A percentile compares a stretch with the other conserved stretches of the same genome.
Conservation (phyloP, 768 basidiomycete genomes). For the Hygrophoropsis aurantiaca region DNA sequence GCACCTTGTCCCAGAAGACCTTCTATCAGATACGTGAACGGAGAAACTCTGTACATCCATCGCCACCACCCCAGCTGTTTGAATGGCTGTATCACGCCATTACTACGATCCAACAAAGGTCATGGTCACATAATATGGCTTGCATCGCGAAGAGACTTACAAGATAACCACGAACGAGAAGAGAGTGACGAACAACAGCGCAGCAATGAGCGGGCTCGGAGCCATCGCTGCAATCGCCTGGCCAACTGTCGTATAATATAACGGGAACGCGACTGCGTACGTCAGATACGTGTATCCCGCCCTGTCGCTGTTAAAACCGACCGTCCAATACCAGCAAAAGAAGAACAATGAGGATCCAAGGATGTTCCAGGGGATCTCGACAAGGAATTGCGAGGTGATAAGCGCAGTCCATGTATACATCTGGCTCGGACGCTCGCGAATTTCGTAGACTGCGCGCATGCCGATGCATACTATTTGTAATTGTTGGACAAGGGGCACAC, state of each 20-base stretch:
- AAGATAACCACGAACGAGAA: conserved; percentile 69
- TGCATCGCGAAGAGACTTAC: conserved; percentile 33
- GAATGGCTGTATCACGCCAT: conserved; percentile 70
- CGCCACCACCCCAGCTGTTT: conserved; percentile 63
- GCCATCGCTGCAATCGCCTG: conserved; percentile 63
- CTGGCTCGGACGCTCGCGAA: conserved; percentile 61
- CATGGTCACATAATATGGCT: no score
- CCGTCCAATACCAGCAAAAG: conserved; percentile 71
- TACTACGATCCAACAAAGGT: conserved; percentile 30
- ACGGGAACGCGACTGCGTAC: conserved; percentile 51
- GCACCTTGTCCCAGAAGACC: conserved; percentile 46
- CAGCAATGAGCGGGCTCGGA: conserved; percentile 59
- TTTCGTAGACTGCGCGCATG: conserved; percentile 61
- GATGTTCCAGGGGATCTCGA: conserved; percentile 64
- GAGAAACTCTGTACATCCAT: conserved; percentile 65
- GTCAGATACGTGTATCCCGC: conserved; percentile 63
- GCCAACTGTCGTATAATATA: conserved; percentile 62
- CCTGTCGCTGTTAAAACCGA: conserved; percentile 53
- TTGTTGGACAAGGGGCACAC: conserved; percentile 59
- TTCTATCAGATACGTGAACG: conserved; percentile 59
- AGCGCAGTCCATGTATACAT: conserved; percentile 69
- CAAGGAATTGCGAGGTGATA: conserved; percentile 51
- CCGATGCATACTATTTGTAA: conserved; percentile 61
- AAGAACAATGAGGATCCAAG: conserved; percentile 57
- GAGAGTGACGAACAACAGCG: conserved; percentile 54